phyloP scores from a whole-genome alignment of 495 filamentous ascomycete genomes.

The Neurospora sp. region DNA sequence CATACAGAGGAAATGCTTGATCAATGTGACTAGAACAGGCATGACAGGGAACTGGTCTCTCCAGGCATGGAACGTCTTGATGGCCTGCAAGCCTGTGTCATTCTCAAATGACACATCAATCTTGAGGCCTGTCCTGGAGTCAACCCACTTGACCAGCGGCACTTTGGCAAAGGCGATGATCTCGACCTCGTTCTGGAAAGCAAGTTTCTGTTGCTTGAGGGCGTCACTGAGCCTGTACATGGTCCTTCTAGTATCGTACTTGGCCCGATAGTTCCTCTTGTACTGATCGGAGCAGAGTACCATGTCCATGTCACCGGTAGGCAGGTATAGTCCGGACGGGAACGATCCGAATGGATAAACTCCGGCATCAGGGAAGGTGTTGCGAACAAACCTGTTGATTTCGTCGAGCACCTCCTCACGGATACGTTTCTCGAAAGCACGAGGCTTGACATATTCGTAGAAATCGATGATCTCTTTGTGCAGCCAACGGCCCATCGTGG shows the following conservation, averaged over 20 bases:
- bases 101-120: slow-evolving; percentile 96
- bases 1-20: slow-evolving; percentile 90
- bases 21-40: slow-evolving; percentile 68
- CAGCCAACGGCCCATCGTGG: slow-evolving; percentile 43
- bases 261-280: slow-evolving; percentile 23
- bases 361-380: slow-evolving; percentile 42
- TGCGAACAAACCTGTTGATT: slow-evolving; percentile 44
- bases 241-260: slow-evolving; percentile 25
- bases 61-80: slow-evolving; percentile 71
- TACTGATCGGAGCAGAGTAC: slow-evolving; percentile 67
- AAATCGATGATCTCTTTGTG: slow-evolving; percentile 87
- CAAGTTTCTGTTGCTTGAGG: slow-evolving; percentile 39
- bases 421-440: slow-evolving; percentile 63
- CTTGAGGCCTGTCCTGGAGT: slow-evolving; percentile 58
- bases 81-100: slow-evolving; percentile 63
- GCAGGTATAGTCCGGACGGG: slow-evolving; percentile 80
- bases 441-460: slow-evolving; percentile 69
- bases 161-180: slow-evolving; percentile 70
- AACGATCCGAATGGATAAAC: slow-evolving; percentile 82
- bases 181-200: slow-evolving; percentile 43
- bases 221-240: slow-evolving; percentile 39
- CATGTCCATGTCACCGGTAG: slow-evolving; percentile 87
- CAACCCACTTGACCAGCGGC: slow-evolving; percentile 84
- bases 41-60: slow-evolving; percentile 67
- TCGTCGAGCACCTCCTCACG: slow-evolving; percentile 57